phyloP scores from a whole-genome alignment of 257 asterid genomes.

The Nicotiana obtusifolia region DNA sequence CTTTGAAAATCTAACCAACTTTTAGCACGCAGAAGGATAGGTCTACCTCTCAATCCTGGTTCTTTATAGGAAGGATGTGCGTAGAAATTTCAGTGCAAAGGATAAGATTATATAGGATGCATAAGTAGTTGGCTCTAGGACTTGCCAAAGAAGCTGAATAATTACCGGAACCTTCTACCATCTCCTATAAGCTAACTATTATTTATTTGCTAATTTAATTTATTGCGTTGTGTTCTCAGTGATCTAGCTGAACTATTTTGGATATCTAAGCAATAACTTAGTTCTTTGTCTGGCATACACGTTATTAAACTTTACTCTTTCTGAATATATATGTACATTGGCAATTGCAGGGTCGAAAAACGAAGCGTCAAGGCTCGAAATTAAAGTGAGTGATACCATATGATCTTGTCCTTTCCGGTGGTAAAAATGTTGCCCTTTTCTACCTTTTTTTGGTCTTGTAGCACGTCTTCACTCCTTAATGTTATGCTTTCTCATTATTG shows the following conservation, averaged over 20 bases:
- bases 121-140: neutral
- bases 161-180: neutral
- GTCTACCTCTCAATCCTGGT: neutral
- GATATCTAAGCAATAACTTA: neutral
- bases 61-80: neutral
- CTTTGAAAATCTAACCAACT: neutral
- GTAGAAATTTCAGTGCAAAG: neutral
- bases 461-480: conserved; percentile 15
- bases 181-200: neutral
- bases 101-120: neutral
- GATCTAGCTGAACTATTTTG: neutral
- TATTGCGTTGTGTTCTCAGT: neutral
- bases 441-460: conserved; percentile 13
- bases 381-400: conserved; percentile 61
- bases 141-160: neutral
- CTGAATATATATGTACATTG: conserved; percentile 6
- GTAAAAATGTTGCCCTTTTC: conserved; percentile 28
- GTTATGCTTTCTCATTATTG: conserved; percentile 16
- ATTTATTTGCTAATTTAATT: neutral
- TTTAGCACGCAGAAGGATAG: neutral
- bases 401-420: conserved; percentile 34
- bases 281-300: neutral
- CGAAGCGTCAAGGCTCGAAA: conserved; percentile 46
- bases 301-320: neutral
- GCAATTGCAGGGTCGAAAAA: conserved; percentile 46